Evolutionary conservation across 331 rosid species (phyloP).

Genomic region (Acacia concinna): DNA sequence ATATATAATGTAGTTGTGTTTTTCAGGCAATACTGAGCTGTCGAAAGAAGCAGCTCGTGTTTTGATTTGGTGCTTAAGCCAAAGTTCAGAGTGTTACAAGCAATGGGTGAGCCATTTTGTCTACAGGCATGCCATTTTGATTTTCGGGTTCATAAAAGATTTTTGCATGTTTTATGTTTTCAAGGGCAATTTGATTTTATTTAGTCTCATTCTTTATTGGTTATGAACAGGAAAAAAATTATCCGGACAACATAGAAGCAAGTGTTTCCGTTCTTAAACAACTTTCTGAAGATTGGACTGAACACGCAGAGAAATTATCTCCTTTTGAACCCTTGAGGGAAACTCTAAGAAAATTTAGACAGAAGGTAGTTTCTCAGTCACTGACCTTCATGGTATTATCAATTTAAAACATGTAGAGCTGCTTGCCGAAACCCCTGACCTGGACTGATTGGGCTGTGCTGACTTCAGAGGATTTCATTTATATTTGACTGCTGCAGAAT

Average conservation of each 20-base stretch:
- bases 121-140: neutral
- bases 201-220: conserved; percentile 17
- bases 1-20: conserved; percentile 11
- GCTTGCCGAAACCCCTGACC: conserved; percentile 16
- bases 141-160: conserved; percentile 11
- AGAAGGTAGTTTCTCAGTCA: conserved; percentile 54
- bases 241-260: conserved; percentile 65
- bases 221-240: conserved; percentile 60
- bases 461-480: conserved; percentile 8
- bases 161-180: neutral
- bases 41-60: conserved; percentile 61
- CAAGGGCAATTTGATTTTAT: neutral
- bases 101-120: conserved; percentile 60
- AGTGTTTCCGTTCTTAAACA: conserved; percentile 64
- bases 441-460: conserved; percentile 40
- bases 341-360: conserved; percentile 60
- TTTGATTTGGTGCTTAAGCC: conserved; percentile 64
- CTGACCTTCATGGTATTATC: neutral
- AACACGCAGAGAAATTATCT: conserved; percentile 53
- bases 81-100: conserved; percentile 60
- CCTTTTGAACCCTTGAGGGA: conserved; percentile 69
- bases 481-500: conserved; percentile 18
- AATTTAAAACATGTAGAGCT: neutral
- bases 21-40: conserved; percentile 55
- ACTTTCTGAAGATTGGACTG: conserved; percentile 73